These are phyloP conservation scores for Saccharomyces uvarum DNA, from an alignment of 1,139 yeast species.

Conservation along the genomic window DNA sequence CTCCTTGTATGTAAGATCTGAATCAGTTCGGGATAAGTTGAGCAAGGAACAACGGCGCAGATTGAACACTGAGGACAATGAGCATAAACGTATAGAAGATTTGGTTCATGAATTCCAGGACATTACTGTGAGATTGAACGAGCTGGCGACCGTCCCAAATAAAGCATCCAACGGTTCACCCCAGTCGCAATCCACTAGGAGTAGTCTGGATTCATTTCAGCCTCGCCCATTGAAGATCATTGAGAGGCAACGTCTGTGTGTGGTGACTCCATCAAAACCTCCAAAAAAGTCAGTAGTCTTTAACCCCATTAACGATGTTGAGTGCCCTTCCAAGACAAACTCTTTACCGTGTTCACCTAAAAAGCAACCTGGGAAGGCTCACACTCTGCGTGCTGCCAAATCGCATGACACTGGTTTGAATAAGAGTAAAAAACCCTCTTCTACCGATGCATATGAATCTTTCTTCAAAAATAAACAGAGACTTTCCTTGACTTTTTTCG, in stretches of 20 bases:
- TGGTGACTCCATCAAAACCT: conserved; percentile 4
- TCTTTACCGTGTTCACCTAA: conserved; percentile 19
- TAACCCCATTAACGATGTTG: conserved; percentile 1
- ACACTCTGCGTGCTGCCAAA: conserved; percentile 19
- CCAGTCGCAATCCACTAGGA: conserved; percentile 15
- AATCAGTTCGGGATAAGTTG: conserved; percentile 18
- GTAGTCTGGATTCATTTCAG: conserved; percentile 21
- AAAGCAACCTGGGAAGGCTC: conserved; percentile 6
- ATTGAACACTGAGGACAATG: conserved; percentile 5
- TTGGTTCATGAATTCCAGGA: conserved; percentile 25
- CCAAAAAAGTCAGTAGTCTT: conserved; percentile 4
- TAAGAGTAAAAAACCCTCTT: conserved; percentile 7
- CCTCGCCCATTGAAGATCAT: conserved; percentile 28
- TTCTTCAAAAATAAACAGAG: conserved; percentile 29
- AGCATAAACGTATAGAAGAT: conserved; percentile 16
- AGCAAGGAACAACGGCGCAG: conserved; percentile 9
- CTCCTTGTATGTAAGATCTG: conserved; percentile 24
- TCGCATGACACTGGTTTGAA: conserved; percentile 26
- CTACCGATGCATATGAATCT: conserved; percentile 12
- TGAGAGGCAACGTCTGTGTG: conserved; percentile 13
- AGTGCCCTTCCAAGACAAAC: conserved; percentile 4
- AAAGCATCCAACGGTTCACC: conserved; percentile 8
- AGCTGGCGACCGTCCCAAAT: conserved; percentile 12
- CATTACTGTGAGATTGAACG: conserved; percentile 22
- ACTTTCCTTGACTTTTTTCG: conserved; percentile 27